Evolutionary conservation across 108 stramenopile genomes (phyloP).

Genomic region (Pseudonitzschia multiseries): DNA sequence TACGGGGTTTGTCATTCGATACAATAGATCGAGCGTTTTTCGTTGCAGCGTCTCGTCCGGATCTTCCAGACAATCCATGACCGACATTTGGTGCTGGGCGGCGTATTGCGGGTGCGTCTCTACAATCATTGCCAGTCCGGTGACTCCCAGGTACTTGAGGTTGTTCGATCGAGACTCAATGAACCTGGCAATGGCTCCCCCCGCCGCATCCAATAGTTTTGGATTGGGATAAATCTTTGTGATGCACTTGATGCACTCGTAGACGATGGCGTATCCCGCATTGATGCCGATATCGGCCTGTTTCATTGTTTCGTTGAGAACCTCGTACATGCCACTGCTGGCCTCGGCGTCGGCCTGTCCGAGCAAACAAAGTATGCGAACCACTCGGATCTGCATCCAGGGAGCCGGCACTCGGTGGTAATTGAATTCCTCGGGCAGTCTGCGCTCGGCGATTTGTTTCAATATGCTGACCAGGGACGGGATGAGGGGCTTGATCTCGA

Average conservation of each 20-base stretch:
- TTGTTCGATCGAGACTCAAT: conserved; percentile 92
- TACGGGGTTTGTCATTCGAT: conserved; percentile 97
- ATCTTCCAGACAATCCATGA: conserved; percentile 99
- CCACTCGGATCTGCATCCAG: conserved; percentile 97
- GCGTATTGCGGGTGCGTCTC: conserved; percentile 96
- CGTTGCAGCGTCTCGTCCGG: conserved; percentile 97
- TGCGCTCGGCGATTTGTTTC: conserved; percentile 97
- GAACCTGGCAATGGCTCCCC: conserved; percentile 90
- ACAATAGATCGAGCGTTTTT: conserved; percentile 96
- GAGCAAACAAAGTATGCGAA: conserved; percentile 90
- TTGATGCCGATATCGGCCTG: conserved; percentile 98
- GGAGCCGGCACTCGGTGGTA: conserved; percentile 99
- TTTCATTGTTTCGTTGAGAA: conserved; percentile 90
- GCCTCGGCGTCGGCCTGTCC: conserved; percentile 83
- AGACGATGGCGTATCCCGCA: conserved; percentile 97
- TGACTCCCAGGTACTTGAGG: conserved; percentile 96
- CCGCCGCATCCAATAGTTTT: conserved; percentile 93
- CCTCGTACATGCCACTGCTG: conserved; percentile 96
- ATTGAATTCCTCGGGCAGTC: conserved; percentile 96
- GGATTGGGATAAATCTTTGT: conserved; percentile 97
- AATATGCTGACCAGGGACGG: conserved; percentile 92
- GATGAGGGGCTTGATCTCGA: conserved; percentile 90
- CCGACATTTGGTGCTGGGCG: conserved; percentile 96
- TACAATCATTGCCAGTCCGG: conserved; percentile 95
- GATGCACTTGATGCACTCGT: conserved; percentile 95